phyloP scores from a whole-genome alignment of 2,329 filamentous ascomycete species.

The Colletotrichum endophyticum region DNA sequence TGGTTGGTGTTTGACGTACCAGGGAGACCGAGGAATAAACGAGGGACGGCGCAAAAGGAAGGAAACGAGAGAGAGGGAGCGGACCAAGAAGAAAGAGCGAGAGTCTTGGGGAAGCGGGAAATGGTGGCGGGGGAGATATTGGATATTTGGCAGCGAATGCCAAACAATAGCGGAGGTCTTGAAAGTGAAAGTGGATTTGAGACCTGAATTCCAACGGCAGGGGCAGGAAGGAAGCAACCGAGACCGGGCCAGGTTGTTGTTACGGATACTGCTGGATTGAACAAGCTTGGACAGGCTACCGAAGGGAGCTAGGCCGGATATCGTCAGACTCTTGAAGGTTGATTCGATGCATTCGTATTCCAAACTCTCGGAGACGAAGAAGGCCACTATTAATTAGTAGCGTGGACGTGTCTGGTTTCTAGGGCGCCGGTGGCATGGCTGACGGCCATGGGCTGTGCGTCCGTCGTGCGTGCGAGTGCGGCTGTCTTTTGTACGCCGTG shows the following conservation, averaged over 20 bases:
- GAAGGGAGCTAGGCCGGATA: not conserved
- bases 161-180: conserved; percentile 17
- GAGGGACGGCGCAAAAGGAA: not conserved
- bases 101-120: not conserved
- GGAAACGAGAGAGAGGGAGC: not conserved
- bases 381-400: not conserved
- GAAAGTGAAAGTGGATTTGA: conserved; percentile 1
- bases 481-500: not conserved
- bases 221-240: conserved; percentile 5
- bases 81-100: not conserved
- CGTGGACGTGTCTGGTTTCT: not conserved
- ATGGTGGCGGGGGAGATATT: conserved; percentile 16
- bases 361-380: not conserved
- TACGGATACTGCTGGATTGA: not conserved
- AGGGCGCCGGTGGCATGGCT: not conserved
- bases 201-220: conserved; percentile 14
- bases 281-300: not conserved
- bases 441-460: not conserved
- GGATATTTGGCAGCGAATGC: conserved; percentile 19
- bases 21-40: not conserved
- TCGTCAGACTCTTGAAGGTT: not conserved
- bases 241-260: conserved; percentile 10
- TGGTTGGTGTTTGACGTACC: not conserved
- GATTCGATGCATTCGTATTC: not conserved
- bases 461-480: not conserved